Base-by-base conservation (phyloP, 345 rosid genomes). In the Citrus unshiu region DNA sequence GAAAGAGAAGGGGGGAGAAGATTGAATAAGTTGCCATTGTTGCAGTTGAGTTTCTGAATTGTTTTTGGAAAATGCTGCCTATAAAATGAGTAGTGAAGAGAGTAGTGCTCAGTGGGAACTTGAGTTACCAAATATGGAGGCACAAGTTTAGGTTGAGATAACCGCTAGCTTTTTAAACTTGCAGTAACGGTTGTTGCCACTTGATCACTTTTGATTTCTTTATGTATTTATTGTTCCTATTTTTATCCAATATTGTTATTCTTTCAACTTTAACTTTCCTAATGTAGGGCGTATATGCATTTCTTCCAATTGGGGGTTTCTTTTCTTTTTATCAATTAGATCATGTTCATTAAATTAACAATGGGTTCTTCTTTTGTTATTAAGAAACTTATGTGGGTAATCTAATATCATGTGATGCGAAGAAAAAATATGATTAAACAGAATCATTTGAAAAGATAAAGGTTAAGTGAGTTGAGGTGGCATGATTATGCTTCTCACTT, bases 201-300 rank as follows among this genome's bases (percentile, higher is more conserved):
- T 35, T 18, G 46, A 60, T 21, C 57, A 63, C 80, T 67, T 49
- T 66, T 34, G 54, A 25, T 80, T 81, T 58, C n/a, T 68, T 76
- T 79, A 60, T 68, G 78, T 37, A 37, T 7, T 37, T 0, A 37
- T 37, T 22, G 59, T 1, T 37, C 68, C 51, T 3, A 46, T 46
- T 46, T 46, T 46, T 46, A 46, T 46, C 51, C 18, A 46, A 46
- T 46, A 46, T 46, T 46, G 51, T 46, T 63, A 73, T 51, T 56
- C 79, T 80, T 64, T 62, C 81, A 73, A 49, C 82, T 72, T 83
- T 86, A 61, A 67, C 86, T 87, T 82, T 85, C 35, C 73, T 12
- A 72, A 56, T 24, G 76, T 9, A 79, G 72, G 72, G 92, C 80
- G 83, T 85, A 87, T 85, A 84, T 91, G 68, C 97, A 78, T 93